A percentile compares a stretch with the other conserved stretches of the same genome.
Conservation (phyloP, 345 rosid species). For the Geranium rotundifolium region DNA sequence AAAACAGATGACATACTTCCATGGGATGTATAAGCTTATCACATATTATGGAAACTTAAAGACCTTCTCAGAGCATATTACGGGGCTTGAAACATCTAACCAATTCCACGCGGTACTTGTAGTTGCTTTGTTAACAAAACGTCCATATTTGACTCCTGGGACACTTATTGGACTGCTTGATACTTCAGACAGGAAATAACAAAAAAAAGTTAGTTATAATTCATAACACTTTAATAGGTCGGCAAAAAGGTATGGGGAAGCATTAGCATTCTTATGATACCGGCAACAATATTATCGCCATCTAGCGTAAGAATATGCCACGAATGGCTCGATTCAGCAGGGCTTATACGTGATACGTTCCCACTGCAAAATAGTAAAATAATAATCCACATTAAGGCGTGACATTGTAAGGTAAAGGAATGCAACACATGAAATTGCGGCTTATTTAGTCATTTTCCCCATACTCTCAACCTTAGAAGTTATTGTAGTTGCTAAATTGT, state of each 20-base stretch:
- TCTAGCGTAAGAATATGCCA: slow-evolving; percentile 63
- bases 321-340: slow-evolving; percentile 45
- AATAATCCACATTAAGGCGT: slow-evolving; percentile 12
- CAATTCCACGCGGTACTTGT: slow-evolving; percentile 50
- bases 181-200: slow-evolving; percentile 29
- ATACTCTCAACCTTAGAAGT: background rate
- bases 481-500: background rate
- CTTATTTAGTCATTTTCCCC: background rate
- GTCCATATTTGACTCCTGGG: slow-evolving; percentile 71
- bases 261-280: slow-evolving; percentile 28
- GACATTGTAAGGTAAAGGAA: background rate
- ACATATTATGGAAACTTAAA: slow-evolving; percentile 2
- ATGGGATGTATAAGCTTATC: background rate
- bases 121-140: slow-evolving; percentile 26
- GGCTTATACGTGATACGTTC: slow-evolving; percentile 52
- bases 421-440: background rate
- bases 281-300: slow-evolving; percentile 69
- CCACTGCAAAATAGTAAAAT: slow-evolving; percentile 40
- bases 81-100: slow-evolving; percentile 51
- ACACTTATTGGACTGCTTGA: slow-evolving; percentile 74
- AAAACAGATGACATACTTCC: background rate
- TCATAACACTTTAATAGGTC: slow-evolving; percentile 2
- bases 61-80: slow-evolving; percentile 61
- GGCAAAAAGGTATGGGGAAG: slow-evolving; percentile 1
- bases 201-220: slow-evolving; percentile 5